Base-by-base conservation (phyloP, 108 stramenopile genomes). In the Nitzschia sp. region DNA sequence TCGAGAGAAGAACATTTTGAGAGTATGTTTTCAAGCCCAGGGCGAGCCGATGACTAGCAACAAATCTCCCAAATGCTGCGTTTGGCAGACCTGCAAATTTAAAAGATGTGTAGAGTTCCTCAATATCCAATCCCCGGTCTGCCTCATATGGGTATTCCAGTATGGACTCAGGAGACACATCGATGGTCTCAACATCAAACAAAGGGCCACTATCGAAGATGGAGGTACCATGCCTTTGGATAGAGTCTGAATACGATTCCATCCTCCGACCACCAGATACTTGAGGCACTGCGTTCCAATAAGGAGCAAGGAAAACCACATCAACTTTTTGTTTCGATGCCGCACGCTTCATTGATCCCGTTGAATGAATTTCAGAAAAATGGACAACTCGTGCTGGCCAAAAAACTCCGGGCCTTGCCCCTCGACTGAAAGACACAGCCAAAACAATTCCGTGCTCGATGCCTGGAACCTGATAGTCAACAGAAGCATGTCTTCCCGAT, bases 361-460 rank as follows among this genome's bases (percentile, higher is more conserved):
- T 22, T 14, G 51, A 29, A 14, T 51, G 72, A 12, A 71, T 55
- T 53, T 94, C 93, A 10, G 83, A 76, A 9, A 83, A 83, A 69
- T 94, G 90, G 82, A 86, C 69, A 10, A 94, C 81, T 70, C 93
- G 65, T 15, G 93, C 93, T 25, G 93, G 93, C 93, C 93, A 94
- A 24, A 83, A 74, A 0, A 88, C 82, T 24, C 90, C 90, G 37
- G 64, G 76, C 68, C 85, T 73, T 15, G 85, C 80, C 22, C 80
- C 77, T 57, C 62, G 69, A 40, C 74, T 73, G 50, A 75, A 80
- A 14, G 88, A 77, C 3, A 73, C 62, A 11, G 90, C 93, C 6
- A 94, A 75, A 53, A 94, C 74, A 20, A 94, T 94, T 10, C 93
- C 93, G 63, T 88, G 64, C 60, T 89, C 90, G 22, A 90, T 86